A percentile compares a stretch with the other conserved stretches of the same genome.
These are phyloP conservation scores for Tardiomyces digboiensis DNA, from an alignment of 1,139 yeast species.

Conservation along the genomic window DNA sequence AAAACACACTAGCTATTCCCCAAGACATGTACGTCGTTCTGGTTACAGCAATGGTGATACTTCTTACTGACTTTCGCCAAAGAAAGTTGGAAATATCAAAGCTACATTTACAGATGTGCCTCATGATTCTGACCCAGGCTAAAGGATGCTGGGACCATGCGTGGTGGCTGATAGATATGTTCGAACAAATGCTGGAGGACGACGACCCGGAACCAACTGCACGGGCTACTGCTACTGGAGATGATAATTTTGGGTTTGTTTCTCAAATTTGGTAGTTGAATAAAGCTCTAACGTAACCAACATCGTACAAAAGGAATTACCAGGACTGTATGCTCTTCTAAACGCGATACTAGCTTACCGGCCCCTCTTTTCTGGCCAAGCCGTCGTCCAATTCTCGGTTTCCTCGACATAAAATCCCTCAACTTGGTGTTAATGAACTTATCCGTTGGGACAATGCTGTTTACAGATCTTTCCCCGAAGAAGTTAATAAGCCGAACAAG, in stretches of 20 bases:
- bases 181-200: conserved; percentile 32
- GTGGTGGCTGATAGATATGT: conserved; percentile 6
- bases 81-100: conserved; percentile 1
- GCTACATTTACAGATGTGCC: conserved; percentile 10
- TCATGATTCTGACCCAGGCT: conserved; percentile 9
- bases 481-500: no score
- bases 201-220: not conserved
- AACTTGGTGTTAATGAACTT: no score
- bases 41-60: conserved; percentile 10
- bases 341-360: no score
- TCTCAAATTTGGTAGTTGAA: no score
- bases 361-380: no score
- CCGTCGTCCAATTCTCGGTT: no score
- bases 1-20: conserved; percentile 6
- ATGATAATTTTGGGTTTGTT: not conserved
- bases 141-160: conserved; percentile 32
- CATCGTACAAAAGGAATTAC: no score
- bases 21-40: conserved; percentile 10
- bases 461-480: no score
- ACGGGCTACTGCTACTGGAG: not conserved
- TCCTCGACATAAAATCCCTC: no score
- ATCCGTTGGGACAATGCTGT: no score
- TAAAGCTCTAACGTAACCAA: no score
- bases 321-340: no score
- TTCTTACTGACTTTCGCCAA: conserved; percentile 7